Base-by-base conservation (phyloP, 2,329 filamentous ascomycete genomes). In the Fusarium vanettenii region DNA sequence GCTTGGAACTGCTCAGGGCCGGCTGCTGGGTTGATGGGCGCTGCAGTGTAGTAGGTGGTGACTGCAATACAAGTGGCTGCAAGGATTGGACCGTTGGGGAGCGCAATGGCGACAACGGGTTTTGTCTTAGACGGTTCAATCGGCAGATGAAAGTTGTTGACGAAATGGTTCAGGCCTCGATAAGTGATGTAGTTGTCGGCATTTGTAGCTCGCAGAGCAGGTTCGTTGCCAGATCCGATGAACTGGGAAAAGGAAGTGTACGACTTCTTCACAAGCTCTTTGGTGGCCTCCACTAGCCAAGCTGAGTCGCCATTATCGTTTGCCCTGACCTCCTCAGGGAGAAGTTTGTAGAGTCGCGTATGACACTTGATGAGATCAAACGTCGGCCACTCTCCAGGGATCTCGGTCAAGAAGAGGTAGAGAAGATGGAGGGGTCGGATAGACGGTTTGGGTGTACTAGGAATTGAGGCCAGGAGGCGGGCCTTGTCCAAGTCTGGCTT, bases 11-110 rank as follows among this genome's bases (percentile, higher is more conserved):
- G 88, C 50, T 87, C 86, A 3, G 82, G 78, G 5, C 86, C 87
- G 11, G 84, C 86, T 2, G 85, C 83, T 8, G 86, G 83, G 59
- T 87, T 87, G 71, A 90, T 85, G 1, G 88, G 88, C 2, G 88
- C 87, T 45, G 87, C 85, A 6, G 84, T 87, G 74, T 88, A 89
- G 68, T 85, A 86, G 20, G 85, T 87, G 4, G 86, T 81, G 6
- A 87, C 84, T 0, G 88, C 86, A 18, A 90, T 76, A 29, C 85
- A 85, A 3, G 86, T 84, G 14, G 88, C 81, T 11, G 87, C 88
- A n/a, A 89, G 81, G 2, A 89, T 79, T 13, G 87, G 86, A 5
- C 88, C 88, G 72, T 90, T 90, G 1, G 87, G 87, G 6, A 90
- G 76, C 3, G 87, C 85, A 55, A 90, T 84, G 31, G 86, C 87